Conservation (phyloP, 306 rosid species). For the Quercus mongolica region DNA sequence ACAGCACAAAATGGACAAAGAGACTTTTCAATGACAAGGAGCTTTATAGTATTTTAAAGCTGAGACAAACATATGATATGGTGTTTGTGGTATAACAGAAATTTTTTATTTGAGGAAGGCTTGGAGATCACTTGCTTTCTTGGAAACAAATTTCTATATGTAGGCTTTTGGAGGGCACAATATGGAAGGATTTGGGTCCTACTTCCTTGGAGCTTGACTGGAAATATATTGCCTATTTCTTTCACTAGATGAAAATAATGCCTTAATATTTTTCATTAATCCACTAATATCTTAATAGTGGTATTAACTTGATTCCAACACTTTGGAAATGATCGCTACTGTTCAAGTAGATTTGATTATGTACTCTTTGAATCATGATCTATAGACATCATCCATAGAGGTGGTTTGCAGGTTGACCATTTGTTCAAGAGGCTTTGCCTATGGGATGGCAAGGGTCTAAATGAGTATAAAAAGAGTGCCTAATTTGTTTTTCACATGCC, state of each 20-base stretch:
- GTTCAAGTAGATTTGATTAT: not conserved
- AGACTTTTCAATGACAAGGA: not conserved
- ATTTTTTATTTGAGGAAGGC: not conserved
- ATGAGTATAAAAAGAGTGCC: not conserved
- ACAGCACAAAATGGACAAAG: not conserved
- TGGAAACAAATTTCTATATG: not conserved
- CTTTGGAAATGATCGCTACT: not conserved
- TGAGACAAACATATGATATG: not conserved
- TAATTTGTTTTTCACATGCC: not conserved
- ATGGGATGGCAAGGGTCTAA: not conserved
- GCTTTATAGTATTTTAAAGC: not conserved
- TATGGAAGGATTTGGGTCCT: constrained; percentile 1
- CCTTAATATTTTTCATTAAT: not conserved
- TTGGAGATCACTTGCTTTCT: not conserved
- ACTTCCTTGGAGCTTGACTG: not conserved
- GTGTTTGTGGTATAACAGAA: not conserved
- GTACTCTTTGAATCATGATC: not conserved
- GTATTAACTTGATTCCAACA: not conserved
- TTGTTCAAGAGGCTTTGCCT: not conserved
- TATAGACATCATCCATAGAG: too few species aligned
- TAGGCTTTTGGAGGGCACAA: not conserved
- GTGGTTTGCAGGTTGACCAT: not conserved
- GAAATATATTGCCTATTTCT: not conserved
- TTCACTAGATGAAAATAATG: not conserved
- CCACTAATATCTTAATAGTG: not conserved